A percentile compares a stretch with the other conserved stretches of the same genome.
phyloP scores from a whole-genome alignment of 1,284 basidiomycete species.

The Ceratobasidium sp. region DNA sequence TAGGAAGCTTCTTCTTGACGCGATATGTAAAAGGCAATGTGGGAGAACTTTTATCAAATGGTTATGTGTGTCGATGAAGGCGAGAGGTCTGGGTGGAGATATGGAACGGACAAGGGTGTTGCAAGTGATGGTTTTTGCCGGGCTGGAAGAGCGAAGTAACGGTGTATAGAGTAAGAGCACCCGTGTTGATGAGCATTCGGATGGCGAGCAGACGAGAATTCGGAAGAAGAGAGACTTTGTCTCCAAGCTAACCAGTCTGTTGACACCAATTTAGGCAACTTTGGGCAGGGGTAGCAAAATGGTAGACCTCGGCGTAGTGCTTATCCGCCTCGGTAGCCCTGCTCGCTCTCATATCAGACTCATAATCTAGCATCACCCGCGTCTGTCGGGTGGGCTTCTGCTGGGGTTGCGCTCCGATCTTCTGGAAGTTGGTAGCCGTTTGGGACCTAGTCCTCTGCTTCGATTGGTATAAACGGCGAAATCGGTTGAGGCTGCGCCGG shows the following conservation, averaged over 20 bases:
- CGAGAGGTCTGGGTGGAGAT: constrained; percentile 11
- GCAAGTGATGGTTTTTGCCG: neutral
- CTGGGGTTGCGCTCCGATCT: constrained; percentile 50
- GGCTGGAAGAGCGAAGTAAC: constrained; percentile 77
- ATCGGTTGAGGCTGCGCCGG: constrained; percentile 81
- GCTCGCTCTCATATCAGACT: constrained; percentile 22
- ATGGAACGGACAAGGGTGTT: constrained; percentile 29
- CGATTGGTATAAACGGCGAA: constrained; percentile 87
- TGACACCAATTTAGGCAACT: neutral
- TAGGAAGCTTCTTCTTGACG: constrained; percentile 76
- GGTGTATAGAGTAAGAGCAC: constrained; percentile 79
- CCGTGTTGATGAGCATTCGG: constrained; percentile 74
- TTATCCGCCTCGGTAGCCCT: constrained; percentile 62
- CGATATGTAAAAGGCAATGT: constrained; percentile 84
- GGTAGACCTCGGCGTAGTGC: constrained; percentile 76
- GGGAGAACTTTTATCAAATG: constrained; percentile 84
- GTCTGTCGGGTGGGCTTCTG: constrained; percentile 38
- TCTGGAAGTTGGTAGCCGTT: constrained; percentile 62
- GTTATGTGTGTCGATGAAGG: constrained; percentile 67
- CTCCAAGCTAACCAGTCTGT: constrained; percentile 69
- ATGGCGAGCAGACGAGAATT: constrained; percentile 82
- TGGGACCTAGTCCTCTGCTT: constrained; percentile 83
- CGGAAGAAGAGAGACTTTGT: constrained; percentile 77
- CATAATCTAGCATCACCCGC: constrained; percentile 40
- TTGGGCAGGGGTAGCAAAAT: neutral